Conservation (phyloP, 768 basidiomycete genomes). For the Boletus rufocinnamomeus region DNA sequence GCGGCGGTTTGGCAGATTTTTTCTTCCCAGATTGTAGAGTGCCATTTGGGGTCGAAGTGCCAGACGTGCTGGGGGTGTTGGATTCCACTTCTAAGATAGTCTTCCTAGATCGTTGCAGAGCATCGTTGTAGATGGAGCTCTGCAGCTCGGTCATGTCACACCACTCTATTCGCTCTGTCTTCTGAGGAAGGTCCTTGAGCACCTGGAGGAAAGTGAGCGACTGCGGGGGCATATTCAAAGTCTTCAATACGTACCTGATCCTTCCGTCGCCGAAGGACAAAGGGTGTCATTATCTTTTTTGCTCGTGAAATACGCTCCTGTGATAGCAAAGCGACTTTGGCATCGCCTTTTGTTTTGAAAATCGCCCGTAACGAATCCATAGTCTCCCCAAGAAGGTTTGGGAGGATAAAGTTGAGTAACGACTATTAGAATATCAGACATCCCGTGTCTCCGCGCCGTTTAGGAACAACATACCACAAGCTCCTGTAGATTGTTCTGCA, state of each 20-base stretch:
- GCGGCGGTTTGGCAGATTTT: conserved; percentile 38
- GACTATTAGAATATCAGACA: conserved; percentile 54
- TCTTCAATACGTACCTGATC: conserved; percentile 66
- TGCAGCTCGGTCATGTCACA: conserved; percentile 91
- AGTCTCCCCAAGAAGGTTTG: conserved; percentile 79
- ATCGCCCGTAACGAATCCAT: conserved; percentile 85
- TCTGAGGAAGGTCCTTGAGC: conserved; percentile 88
- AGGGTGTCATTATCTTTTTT: conserved; percentile 99
- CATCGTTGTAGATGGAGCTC: conserved; percentile 79
- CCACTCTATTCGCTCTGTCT: conserved; percentile 92
- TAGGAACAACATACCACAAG: conserved; percentile 61
- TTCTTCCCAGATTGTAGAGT: conserved; percentile 33
- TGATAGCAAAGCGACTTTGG: conserved; percentile 83
- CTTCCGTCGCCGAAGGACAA: conserved; percentile 95
- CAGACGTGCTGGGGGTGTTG: conserved; percentile 31
- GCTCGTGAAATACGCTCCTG: conserved; percentile 93
- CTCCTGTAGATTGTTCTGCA: conserved; percentile 91
- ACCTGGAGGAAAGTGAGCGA: conserved; percentile 52
- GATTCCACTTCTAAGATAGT: conserved; percentile 58
- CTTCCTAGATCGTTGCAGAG: conserved; percentile 81
- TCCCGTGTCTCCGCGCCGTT: conserved; percentile 5
- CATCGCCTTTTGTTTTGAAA: conserved; percentile 96
- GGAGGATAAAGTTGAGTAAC: conserved; percentile 96
- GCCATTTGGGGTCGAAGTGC: conserved; percentile 32
- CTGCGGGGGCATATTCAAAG: neutral